Base-by-base conservation (phyloP, 805 yeast species). In the Alloascoidea africana region DNA sequence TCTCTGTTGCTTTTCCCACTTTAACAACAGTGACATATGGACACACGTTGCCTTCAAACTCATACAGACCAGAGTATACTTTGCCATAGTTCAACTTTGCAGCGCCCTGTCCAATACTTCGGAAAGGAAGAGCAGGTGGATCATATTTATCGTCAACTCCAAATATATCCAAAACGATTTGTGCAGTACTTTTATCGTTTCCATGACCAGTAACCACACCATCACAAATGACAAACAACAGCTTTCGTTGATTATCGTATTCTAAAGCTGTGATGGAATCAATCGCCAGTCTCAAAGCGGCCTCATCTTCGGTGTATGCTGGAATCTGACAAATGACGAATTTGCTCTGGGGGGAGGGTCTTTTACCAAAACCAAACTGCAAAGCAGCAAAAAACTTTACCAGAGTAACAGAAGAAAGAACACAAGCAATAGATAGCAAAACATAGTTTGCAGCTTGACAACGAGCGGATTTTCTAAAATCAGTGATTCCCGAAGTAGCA, bases 41-140 rank as follows among this genome's bases (percentile, higher is more conserved):
- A 36, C 68, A 53, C 39, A 62, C 63, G 11, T 59, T 51, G 44
- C 81, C 81, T 48, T 83, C 76, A 53, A 86, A 91, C 46, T 77
- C 77, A 62, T 91, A 91, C 54, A 83, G 91, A 0, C 80, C 80
- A n/a, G 75, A 69, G 44, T 71, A 73, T 2, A 72, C 71, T 50
- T 72, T 70, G 34, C 73, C 80, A 62, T 65, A 68, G 50, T 73
- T 73, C 45, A 72, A 71, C 49, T 73, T 71, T 50, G 66, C 65
- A 6, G 67, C 51, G 39, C 78, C 79, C 47, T 68, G 77, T 11
- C 76, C 78, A 37, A 73, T 72, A 4, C 76, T 70, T 36, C 68
- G 70, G 47, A 70, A 73, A 2, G 76, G 66, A 43, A 65, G 51
- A 3, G 72, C 59, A 42, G 69, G 59, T 13, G 71, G 73, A 17